Evolutionary conservation across 768 basidiomycete genomes (phyloP), one percentile per base, ranked within the genome.

Genomic region (Leucosporidium creatinivorum): DNA sequence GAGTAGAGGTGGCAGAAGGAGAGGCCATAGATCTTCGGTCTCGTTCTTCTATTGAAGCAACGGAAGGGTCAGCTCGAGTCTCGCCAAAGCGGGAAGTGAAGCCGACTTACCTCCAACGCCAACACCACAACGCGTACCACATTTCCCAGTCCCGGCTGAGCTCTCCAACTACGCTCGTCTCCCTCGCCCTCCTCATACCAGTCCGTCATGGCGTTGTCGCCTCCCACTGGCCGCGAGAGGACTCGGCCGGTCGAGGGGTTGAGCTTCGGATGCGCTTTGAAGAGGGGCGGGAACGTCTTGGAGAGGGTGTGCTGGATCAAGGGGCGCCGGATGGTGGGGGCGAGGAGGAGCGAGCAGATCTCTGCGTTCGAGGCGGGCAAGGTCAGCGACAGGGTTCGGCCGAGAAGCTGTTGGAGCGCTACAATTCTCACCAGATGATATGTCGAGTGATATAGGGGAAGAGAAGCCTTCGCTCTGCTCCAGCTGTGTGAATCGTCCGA

Each of bases 261-360:
- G 19, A 70, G 39, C 30, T 65, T 61, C 12, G 69, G 69, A 6
- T 70, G 65, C 9, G 69, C 63, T 31, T 58, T 61, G 63, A 70
- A 70, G 19, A 48, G 56, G 15, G 52, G 30, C 8, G 69, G 69
- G 8, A 70, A 62, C 8, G 69, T 54, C 19, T 2, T 12, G n/a
- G 59, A 31, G 19, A 70, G 66, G 50, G 67, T 4, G 48, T 70
- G 59, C 0, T 49, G 30, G 4, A 67, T n/a, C 50, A 70, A 55
- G 0, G 66, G 25, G 3, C 64, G 54, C 6, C 69, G 69, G 15
- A 48, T 2, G 21, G n/a, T 21, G 3, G 47, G 2, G 5, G 62
- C 7, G 54, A 64, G n/a, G 33, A 70, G 62, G 3, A 4, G 19
- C 13, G 44, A 4, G 52, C 31, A 25, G 13, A 70, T 25, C 0